Evolutionary conservation across 2,329 filamentous ascomycete genomes (phyloP).

Genomic region (Epichloe brachyelytri): DNA sequence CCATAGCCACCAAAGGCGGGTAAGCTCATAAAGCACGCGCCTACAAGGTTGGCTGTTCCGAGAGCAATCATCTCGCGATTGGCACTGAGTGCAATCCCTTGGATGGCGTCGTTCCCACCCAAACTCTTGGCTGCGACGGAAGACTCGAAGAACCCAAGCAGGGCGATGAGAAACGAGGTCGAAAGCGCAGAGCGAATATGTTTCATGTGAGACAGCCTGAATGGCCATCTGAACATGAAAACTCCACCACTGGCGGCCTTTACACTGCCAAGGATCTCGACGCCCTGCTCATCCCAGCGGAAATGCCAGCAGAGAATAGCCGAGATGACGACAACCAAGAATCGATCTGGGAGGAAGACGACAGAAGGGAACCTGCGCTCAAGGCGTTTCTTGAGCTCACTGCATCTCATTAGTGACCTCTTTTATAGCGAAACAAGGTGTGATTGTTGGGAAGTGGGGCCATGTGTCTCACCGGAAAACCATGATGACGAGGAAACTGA

Average conservation of each 20-base stretch:
- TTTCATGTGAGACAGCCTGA: constrained; percentile 60
- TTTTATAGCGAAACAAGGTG: not conserved
- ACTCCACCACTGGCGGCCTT: constrained; percentile 56
- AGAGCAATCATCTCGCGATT: constrained; percentile 90
- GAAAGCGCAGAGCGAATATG: constrained; percentile 79
- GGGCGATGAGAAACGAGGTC: constrained; percentile 82
- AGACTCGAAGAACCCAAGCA: constrained; percentile 97
- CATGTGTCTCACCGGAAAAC: constrained; percentile 52
- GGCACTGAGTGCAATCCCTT: constrained; percentile 71
- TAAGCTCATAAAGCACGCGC: constrained; percentile 81
- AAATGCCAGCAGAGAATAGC: constrained; percentile 67
- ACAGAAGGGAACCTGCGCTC: constrained; percentile 68
- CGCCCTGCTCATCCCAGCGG: constrained; percentile 65
- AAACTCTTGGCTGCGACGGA: constrained; percentile 91
- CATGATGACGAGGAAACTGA: constrained; percentile 82
- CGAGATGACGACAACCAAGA: constrained; percentile 75
- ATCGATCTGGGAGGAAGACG: constrained; percentile 84
- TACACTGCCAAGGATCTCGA: constrained; percentile 73
- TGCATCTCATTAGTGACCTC: constrained; percentile 19
- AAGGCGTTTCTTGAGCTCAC: constrained; percentile 68
- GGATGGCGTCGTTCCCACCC: constrained; percentile 55
- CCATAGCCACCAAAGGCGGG: constrained; percentile 95
- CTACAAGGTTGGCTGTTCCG: constrained; percentile 80
- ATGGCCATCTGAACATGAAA: constrained; percentile 80
- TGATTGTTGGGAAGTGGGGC: not conserved